Evolutionary conservation across 345 rosid genomes (phyloP), one percentile per base, ranked within the genome.

Genomic region (Iberis pinnata): DNA sequence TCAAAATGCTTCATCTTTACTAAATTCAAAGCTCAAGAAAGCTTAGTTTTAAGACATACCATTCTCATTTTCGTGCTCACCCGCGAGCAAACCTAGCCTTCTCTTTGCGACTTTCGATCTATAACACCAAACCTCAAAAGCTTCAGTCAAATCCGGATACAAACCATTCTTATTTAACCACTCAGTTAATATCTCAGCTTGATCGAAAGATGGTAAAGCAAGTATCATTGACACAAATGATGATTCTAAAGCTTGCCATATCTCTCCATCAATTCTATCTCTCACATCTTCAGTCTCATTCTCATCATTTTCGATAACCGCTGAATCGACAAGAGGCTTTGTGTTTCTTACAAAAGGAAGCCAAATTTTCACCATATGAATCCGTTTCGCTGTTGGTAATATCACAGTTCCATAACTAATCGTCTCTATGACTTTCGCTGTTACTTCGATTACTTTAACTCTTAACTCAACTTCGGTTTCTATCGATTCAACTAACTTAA

Each of bases 91-190:
- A 18, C 79, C 80, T 39, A 86, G 64, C 59, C 83, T 81, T 68
- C 84, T 81, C 78, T 72, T 77, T 20, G 95, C 86, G 15, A 79
- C 81, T 73, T 84, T 86, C 52, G 95, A 76, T 69, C 92, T 71
- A 64, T 72, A 80, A 72, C 96, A 84, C 98, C 96, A 90, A 39
- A 76, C 76, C 65, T 90, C 96, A 56, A 87, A 87, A 41, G 87
- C 98, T 70, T 90, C 95, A 0, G 92, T 82, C 58, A 90, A 72
- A 70, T 90, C 95, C 12, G 96, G 98, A 78, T 87, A 90, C 56
- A 73, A 65, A 43, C 78, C 75, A 7, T 71, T 76, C 49, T 56
- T 68, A 12, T 67, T 73, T 55, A 87, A 66, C 98, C 98, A 90
- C 43, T 82, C 92, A 2, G 78, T 72, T 73, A 90, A 68, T 74